A percentile compares a stretch with the other conserved stretches of the same genome.
These are phyloP conservation scores for Cyclotella baltica DNA, from an alignment of 108 stramenopile species.

Conservation along the genomic window DNA sequence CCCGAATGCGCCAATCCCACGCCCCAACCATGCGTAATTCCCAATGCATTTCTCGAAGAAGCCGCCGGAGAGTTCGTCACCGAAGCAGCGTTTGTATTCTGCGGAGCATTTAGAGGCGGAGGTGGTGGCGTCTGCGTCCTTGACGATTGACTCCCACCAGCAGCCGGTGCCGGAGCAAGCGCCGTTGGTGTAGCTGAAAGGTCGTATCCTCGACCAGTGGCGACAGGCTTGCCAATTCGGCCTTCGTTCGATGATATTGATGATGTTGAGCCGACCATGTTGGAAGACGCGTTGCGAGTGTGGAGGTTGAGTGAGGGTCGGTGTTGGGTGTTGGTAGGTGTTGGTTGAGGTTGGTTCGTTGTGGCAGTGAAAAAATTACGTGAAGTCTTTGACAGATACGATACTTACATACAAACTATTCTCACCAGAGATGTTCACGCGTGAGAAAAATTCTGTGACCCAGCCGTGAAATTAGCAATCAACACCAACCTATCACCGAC, in stretches of 20 bases:
- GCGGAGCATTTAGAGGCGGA: neutral
- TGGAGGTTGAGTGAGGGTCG: too few relatives aligned
- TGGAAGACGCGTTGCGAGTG: too few relatives aligned
- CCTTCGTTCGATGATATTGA: slow-evolving; percentile 24
- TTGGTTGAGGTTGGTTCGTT: neutral
- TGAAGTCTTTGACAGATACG: too few relatives aligned
- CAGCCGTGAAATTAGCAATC: neutral
- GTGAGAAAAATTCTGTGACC: too few relatives aligned
- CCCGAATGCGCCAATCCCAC: slow-evolving; percentile 33
- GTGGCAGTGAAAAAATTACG: neutral
- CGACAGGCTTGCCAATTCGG: neutral
- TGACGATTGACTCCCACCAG: slow-evolving; percentile 10
- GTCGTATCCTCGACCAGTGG: neutral
- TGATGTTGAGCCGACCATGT: slow-evolving; percentile 13
- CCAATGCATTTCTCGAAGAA: slow-evolving; percentile 19
- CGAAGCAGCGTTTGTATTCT: neutral
- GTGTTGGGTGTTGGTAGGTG: neutral
- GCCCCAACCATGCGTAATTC: slow-evolving; percentile 25
- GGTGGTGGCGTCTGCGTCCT: slow-evolving; percentile 11
- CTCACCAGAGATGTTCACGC: too few relatives aligned
- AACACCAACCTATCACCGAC: neutral
- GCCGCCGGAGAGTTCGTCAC: slow-evolving; percentile 1
- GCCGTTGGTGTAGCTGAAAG: neutral
- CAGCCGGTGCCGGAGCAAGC: neutral
- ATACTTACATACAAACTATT: too few relatives aligned